Evolutionary conservation across 2,329 filamentous ascomycete genomes (phyloP).

Genomic region (Fusarium piperis): DNA sequence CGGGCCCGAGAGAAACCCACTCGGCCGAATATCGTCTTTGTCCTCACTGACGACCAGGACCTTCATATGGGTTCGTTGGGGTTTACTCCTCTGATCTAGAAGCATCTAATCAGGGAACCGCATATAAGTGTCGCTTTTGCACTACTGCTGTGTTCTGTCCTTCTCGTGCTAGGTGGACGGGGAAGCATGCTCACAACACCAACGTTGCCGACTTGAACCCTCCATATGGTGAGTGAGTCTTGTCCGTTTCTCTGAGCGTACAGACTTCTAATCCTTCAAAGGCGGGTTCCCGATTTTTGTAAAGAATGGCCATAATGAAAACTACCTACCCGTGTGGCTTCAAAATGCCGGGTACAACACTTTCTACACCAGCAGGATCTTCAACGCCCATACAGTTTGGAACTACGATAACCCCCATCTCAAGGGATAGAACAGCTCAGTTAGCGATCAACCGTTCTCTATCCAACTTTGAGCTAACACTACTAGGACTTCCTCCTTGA

Average conservation of each 20-base stretch:
- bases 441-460: not conserved
- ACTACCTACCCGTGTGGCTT: conserved; percentile 62
- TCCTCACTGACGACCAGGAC: conserved; percentile 75
- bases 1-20: not conserved
- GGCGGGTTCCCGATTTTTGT: conserved; percentile 61
- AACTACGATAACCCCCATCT: conserved; percentile 63
- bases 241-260: not conserved
- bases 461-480: not conserved
- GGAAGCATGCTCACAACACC: conserved; percentile 70
- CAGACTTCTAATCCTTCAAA: conserved; percentile 10
- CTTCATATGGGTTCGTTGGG: conserved; percentile 67
- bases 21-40: conserved; percentile 68
- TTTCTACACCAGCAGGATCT: conserved; percentile 65
- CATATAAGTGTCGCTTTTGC: conserved; percentile 69
- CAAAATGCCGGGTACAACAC: conserved; percentile 62
- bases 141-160: conserved; percentile 73
- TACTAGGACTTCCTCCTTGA: conserved; percentile 23
- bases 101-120: conserved; percentile 68
- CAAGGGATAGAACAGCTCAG: conserved; percentile 65
- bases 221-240: conserved; percentile 57
- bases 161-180: conserved; percentile 70
- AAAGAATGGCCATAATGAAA: conserved; percentile 58
- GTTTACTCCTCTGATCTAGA: conserved; percentile 65
- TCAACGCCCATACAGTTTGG: conserved; percentile 59
- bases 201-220: conserved; percentile 65